Conservation (phyloP, 768 basidiomycete genomes). For the Tricholoma sp. region DNA sequence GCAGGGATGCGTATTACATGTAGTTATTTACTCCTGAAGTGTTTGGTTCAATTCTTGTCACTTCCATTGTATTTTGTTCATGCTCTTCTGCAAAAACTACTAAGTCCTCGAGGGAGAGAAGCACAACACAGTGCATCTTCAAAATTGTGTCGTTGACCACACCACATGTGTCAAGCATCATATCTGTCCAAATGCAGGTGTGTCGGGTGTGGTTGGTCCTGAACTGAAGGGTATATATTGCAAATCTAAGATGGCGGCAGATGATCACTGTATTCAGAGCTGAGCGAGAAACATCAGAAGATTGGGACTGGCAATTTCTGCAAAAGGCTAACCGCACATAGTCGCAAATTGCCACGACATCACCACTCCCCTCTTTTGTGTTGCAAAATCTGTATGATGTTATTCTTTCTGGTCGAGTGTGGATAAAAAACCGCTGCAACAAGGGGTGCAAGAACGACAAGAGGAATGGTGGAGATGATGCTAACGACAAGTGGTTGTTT, state of each 20-base stretch:
- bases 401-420: neutral
- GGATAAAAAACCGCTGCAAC: neutral
- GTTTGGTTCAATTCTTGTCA: too few relatives aligned
- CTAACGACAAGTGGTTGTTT: neutral
- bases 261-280: neutral
- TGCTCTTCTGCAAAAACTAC: too few relatives aligned
- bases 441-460: neutral
- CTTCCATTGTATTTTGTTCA: too few relatives aligned
- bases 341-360: neutral
- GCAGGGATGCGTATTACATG: too few relatives aligned
- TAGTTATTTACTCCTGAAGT: neutral
- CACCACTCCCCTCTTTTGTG: neutral
- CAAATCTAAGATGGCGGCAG: neutral
- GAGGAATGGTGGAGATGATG: neutral
- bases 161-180: too few relatives aligned
- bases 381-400: neutral
- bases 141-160: too few relatives aligned
- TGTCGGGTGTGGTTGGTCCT: too few relatives aligned
- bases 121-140: too few relatives aligned
- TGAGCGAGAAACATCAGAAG: neutral
- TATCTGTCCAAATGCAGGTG: too few relatives aligned
- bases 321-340: neutral
- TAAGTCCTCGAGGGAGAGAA: too few relatives aligned
- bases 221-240: neutral
- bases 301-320: neutral